phyloP scores from a whole-genome alignment of 148 eudicot species.

The Polygonum aviculare region DNA sequence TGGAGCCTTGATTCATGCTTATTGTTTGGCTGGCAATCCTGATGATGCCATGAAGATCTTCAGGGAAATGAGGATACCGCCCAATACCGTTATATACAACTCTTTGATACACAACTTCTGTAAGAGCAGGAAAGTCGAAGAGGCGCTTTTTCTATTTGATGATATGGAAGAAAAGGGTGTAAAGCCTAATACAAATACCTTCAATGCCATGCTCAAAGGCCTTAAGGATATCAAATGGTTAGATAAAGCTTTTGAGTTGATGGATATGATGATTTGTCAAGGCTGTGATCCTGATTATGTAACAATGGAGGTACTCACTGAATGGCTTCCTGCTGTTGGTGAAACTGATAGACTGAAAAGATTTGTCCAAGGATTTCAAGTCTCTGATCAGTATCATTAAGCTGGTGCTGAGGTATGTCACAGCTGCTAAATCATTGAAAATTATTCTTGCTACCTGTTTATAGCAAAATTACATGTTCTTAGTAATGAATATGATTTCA shows the following conservation, averaged over 20 bases:
- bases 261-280: constrained; percentile 65
- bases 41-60: constrained; percentile 56
- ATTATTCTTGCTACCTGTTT: background rate
- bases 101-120: constrained; percentile 53
- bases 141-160: constrained; percentile 52
- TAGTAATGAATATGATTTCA: background rate
- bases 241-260: constrained; percentile 51
- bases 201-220: constrained; percentile 65
- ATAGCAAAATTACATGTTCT: background rate
- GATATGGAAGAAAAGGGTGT: constrained; percentile 62
- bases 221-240: constrained; percentile 43
- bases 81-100: constrained; percentile 71
- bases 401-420: background rate
- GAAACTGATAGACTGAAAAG: constrained; percentile 45
- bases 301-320: constrained; percentile 65
- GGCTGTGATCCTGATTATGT: constrained; percentile 66
- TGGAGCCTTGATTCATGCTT: constrained; percentile 53
- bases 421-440: background rate
- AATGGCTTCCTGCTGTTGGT: constrained; percentile 68
- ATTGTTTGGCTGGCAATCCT: constrained; percentile 38
- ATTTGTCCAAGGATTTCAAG: constrained; percentile 38
- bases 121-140: constrained; percentile 35
- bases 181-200: constrained; percentile 52
- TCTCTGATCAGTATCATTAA: background rate
- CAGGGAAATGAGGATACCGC: constrained; percentile 38